Evolutionary conservation across 2,329 filamentous ascomycete genomes (phyloP), one percentile per base, ranked within the genome.

Genomic region (Cytospora schulzeri): DNA sequence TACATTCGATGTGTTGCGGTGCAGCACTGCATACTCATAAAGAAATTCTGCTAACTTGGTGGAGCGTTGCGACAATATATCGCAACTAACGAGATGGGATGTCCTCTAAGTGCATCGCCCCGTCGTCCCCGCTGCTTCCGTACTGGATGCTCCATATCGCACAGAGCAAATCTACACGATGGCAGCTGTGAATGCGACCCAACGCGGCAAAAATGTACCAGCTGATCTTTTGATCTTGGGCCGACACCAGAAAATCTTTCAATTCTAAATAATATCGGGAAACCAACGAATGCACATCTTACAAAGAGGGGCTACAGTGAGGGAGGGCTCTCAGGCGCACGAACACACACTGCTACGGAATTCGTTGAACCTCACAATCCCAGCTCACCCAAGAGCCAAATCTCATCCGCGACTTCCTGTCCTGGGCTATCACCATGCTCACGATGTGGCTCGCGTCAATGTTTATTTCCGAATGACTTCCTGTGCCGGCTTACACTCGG

Each of bases 271-370:
- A 28, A 48, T 55, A 28, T 48, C 55, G 59, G 51, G 35, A 61
- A 61, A 61, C 51, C 48, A 45, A 41, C 28, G 38, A 61, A 61
- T 48, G 28, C 59, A 51, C 59, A 61, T 61, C n/a, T 33, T 28
- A 19, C 19, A 55, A 55, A 61, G 59, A 52, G 51, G 59, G 41
- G 59, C 9, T 24, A n/a, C n/a, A 52, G 59, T 31, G 59, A 55
- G 59, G 59, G 59, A 52, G 55, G 55, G 56, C 24, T 55, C 19
- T 12, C 52, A 29, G 52, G 48, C 14, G 31, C 52, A 51, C 15
- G 29, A 50, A 28, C 50, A 31, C 38, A 38, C n/a, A 45, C 56
- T 28, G 52, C 28, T 28, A 50, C 52, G 28, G 29, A 24, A 29
- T 12, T 12, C 52, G 53, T 56, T 51, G 28, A 38, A 41, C 52